Evolutionary conservation across 2,329 filamentous ascomycete species (phyloP).

Genomic region (Plenodomus biglobosus): DNA sequence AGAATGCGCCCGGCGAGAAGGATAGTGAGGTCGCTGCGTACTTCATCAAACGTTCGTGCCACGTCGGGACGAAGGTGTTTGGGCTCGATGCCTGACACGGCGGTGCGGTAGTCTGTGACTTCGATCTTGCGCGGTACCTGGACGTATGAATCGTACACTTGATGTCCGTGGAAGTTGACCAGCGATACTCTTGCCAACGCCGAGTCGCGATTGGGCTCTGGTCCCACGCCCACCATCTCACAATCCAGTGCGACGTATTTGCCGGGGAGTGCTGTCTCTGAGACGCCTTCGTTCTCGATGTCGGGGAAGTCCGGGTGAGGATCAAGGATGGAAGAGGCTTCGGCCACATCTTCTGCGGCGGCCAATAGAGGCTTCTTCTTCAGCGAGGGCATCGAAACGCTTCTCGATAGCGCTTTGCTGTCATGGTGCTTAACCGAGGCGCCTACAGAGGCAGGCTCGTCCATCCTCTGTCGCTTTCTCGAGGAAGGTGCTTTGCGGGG

Average conservation of each 20-base stretch:
- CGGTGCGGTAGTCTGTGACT: conserved; percentile 89
- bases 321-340: conserved; percentile 54
- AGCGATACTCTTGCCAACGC: conserved; percentile 83
- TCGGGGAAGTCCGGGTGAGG: conserved; percentile 45
- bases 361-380: conserved; percentile 52
- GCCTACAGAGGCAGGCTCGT: conserved; percentile 37
- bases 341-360: conserved; percentile 58
- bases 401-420: conserved; percentile 48
- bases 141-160: conserved; percentile 94
- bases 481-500: conserved; percentile 20
- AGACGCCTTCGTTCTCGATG: conserved; percentile 48
- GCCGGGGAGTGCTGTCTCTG: conserved; percentile 66
- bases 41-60: conserved; percentile 66
- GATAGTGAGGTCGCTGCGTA: conserved; percentile 69
- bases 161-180: conserved; percentile 90
- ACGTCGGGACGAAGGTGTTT: conserved; percentile 64
- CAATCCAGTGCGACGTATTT: conserved; percentile 95
- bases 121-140: conserved; percentile 64
- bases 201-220: conserved; percentile 65
- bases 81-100: conserved; percentile 77
- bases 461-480: conserved; percentile 45
- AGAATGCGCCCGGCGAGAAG: conserved; percentile 72
- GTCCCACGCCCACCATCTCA: conserved; percentile 92
- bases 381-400: conserved; percentile 39
- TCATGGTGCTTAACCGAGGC: conserved; percentile 38